phyloP scores from a whole-genome alignment of 768 basidiomycete species.

The Russula sp. region DNA sequence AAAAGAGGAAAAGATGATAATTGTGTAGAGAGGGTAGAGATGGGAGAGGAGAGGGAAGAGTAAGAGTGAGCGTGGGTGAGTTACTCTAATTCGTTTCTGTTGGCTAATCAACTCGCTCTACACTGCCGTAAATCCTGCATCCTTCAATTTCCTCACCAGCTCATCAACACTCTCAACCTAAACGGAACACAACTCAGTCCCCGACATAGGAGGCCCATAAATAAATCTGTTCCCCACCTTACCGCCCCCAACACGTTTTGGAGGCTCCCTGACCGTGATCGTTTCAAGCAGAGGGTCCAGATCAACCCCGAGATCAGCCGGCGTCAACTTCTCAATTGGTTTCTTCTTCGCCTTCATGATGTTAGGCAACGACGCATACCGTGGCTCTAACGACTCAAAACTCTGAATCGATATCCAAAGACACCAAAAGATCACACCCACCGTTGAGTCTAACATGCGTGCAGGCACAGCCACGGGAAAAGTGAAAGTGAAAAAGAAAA shows the following conservation, averaged over 20 bases:
- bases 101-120: neutral
- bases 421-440: constrained; percentile 36
- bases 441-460: constrained; percentile 61
- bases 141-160: constrained; percentile 83
- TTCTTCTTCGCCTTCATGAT: constrained; percentile 99
- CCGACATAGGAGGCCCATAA: neutral
- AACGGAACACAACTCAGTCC: neutral
- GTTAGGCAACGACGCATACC: constrained; percentile 95
- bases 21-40: neutral
- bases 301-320: constrained; percentile 81
- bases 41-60: neutral
- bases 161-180: constrained; percentile 85
- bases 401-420: neutral
- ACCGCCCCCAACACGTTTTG: constrained; percentile 83
- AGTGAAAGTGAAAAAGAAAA: too few relatives aligned
- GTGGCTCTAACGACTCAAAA: constrained; percentile 55
- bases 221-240: constrained; percentile 53
- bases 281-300: constrained; percentile 80
- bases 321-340: constrained; percentile 76
- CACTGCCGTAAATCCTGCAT: constrained; percentile 52
- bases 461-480: neutral
- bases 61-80: neutral
- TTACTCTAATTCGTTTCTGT: neutral
- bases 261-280: constrained; percentile 85
- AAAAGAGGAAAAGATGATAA: neutral